Evolutionary conservation across 768 basidiomycete species (phyloP).

Genomic region (Collybia sp.): DNA sequence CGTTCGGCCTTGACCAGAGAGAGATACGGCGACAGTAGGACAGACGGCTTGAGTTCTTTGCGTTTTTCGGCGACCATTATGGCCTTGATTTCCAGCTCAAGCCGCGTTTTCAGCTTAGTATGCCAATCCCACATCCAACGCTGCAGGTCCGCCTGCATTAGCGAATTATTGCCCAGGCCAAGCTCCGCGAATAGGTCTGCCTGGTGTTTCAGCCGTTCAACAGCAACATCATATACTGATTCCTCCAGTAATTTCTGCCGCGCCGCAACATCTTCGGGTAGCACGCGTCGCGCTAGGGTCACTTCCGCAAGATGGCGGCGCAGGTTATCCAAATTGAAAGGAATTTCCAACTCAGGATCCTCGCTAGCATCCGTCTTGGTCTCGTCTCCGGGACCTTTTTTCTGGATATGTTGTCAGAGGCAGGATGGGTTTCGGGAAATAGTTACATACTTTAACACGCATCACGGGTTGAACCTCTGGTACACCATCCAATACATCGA

Average conservation of each 20-base stretch:
- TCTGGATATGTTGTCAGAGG: background rate
- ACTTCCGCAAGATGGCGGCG: constrained; percentile 65
- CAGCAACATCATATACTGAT: constrained; percentile 81
- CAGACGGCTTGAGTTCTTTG: background rate
- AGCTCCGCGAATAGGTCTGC: constrained; percentile 51
- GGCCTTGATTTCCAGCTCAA: constrained; percentile 45
- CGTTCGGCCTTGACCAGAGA: constrained; percentile 70
- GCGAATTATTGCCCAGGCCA: constrained; percentile 43
- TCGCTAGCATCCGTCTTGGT: constrained; percentile 13
- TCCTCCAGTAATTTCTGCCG: constrained; percentile 83
- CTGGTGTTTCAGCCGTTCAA: constrained; percentile 64
- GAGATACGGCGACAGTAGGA: constrained; percentile 62
- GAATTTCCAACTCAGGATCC: constrained; percentile 37
- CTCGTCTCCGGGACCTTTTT: background rate
- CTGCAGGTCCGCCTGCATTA: constrained; percentile 51
- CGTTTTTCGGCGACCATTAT: constrained; percentile 33
- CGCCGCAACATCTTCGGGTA: constrained; percentile 60
- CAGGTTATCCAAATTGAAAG: constrained; percentile 73
- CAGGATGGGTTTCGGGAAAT: background rate
- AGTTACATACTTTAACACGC: constrained; percentile 28
- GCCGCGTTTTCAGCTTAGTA: constrained; percentile 42
- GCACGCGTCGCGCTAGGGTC: constrained; percentile 55
- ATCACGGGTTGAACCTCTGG: constrained; percentile 63
- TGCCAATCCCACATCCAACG: constrained; percentile 91
- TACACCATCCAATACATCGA: constrained; percentile 44